A percentile compares a stretch with the other conserved stretches of the same genome.
Conservation (phyloP, 257 asterid genomes). For the Fraxinus anomala region DNA sequence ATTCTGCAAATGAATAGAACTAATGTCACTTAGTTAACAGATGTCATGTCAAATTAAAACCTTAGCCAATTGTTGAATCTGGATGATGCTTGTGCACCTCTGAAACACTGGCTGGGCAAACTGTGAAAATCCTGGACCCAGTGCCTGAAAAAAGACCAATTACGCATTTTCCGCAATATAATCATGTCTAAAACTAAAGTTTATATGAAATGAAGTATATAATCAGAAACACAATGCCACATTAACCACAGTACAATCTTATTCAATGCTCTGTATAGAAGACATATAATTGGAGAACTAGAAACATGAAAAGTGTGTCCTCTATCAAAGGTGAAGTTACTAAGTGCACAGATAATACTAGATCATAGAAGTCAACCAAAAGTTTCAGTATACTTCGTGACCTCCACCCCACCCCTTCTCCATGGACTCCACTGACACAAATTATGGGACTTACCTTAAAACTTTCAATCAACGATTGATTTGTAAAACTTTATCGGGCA, state of each 20-base stretch:
- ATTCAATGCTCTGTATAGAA: not conserved
- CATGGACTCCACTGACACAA: not conserved
- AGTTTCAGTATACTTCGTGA: not conserved
- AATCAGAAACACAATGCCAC: not conserved
- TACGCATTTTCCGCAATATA: constrained; percentile 1
- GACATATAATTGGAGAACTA: not conserved
- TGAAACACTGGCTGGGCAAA: constrained; percentile 92
- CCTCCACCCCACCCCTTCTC: not conserved
- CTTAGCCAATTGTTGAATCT: constrained; percentile 93
- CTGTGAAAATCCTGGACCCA: constrained; percentile 83
- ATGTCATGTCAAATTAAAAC: constrained; percentile 42
- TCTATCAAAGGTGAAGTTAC: not conserved
- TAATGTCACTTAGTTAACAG: constrained; percentile 15
- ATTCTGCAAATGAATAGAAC: not conserved
- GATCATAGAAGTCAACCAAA: not conserved
- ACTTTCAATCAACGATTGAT: not conserved
- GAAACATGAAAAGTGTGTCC: not conserved
- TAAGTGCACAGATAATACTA: not conserved
- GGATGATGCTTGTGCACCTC: constrained; percentile 94
- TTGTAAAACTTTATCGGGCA: no score
- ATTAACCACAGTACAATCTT: not conserved
- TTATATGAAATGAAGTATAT: not conserved
- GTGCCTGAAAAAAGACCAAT: constrained; percentile 64
- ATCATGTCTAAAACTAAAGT: not conserved
- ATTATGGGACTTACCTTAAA: not conserved